Evolutionary conservation across 495 filamentous ascomycete species (phyloP), one percentile per base, ranked within the genome.

Genomic region (Daldinia concentrica): DNA sequence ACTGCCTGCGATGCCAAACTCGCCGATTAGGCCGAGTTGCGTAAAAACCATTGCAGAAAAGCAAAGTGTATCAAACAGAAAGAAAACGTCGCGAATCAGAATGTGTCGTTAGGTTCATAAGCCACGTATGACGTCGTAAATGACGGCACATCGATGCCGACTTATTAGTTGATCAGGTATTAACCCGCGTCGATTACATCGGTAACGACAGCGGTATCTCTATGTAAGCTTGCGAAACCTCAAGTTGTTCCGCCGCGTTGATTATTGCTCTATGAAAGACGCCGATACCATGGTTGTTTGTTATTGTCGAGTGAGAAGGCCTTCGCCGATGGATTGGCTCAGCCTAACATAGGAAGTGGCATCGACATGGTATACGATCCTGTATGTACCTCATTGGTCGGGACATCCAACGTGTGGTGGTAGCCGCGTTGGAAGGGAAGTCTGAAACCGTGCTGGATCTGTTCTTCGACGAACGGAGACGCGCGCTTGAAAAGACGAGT

Each of bases 401-500:
- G 34, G 11, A 57, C n/a, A 36, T 32, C n/a, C 15, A 29, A 17
- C 15, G 5, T 27, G 26, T 61, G 55, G 0, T 43, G 22, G 11
- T 54, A 9, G 70, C 27, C 36, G 12, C 62, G 45, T 50, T 79
- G 71, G 34, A 78, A 74, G 0, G 81, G 76, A 12, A 87, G 77
- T 12, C 61, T 70, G 51, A 82, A 84, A 7, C 85, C 92, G 57
- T 83, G 85, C 54, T 78, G 77, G 67, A 97, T 86, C 81, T 93
- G 90, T 19, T 79, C 82, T 74, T 93, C 87, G 30, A 95, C 94
- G 68, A 89, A 97, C 17, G 87, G 73, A n/a, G 94, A 91, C 3
- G 91, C 91, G 27, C 89, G 84, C 83, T 94, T 94, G 83, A 90
- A 98, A 34, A 91, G 89, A 61, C 87, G 90, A 75, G 93, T 90